A percentile compares a stretch with the other conserved stretches of the same genome.
These are phyloP conservation scores for Orbilia quercus DNA, from an alignment of 2,329 filamentous ascomycete species.

Conservation along the genomic window DNA sequence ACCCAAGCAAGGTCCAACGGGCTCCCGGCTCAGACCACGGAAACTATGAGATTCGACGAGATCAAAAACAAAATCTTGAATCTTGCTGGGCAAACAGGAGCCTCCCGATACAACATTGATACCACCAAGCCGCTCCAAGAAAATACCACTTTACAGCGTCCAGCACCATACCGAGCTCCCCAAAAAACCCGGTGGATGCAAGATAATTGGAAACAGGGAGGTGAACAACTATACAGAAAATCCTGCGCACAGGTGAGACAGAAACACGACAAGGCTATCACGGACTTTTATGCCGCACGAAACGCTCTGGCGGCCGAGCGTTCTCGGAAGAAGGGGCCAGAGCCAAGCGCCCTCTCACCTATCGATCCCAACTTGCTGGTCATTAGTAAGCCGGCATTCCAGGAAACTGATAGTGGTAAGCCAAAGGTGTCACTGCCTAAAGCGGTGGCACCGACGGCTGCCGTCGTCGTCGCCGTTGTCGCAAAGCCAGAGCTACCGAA, in stretches of 20 bases:
- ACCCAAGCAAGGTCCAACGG: background rate
- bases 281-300: slow-evolving; percentile 29
- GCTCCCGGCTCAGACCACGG: slow-evolving; percentile 2
- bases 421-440: slow-evolving; percentile 54
- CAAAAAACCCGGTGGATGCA: background rate
- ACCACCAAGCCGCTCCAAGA: background rate
- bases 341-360: background rate
- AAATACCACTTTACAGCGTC: too few relatives aligned
- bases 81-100: slow-evolving; percentile 9
- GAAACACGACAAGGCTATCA: slow-evolving; percentile 6
- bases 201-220: background rate
- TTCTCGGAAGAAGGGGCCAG: slow-evolving; percentile 5
- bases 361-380: slow-evolving; percentile 46
- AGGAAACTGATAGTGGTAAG: slow-evolving; percentile 41
- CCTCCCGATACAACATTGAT: background rate
- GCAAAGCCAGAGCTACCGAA: slow-evolving; percentile 45
- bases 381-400: slow-evolving; percentile 55
- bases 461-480: too few relatives aligned
- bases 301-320: slow-evolving; percentile 29
- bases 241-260: background rate
- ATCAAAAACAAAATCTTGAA: slow-evolving; percentile 25
- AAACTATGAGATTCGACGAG: slow-evolving; percentile 24
- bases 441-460: too few relatives aligned
- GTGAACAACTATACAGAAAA: background rate
- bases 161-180: background rate